Evolutionary conservation across 192 early-diverging fungal genomes (phyloP), one percentile per base, ranked within the genome.

Genomic region (Globomyces pollinis-pini): DNA sequence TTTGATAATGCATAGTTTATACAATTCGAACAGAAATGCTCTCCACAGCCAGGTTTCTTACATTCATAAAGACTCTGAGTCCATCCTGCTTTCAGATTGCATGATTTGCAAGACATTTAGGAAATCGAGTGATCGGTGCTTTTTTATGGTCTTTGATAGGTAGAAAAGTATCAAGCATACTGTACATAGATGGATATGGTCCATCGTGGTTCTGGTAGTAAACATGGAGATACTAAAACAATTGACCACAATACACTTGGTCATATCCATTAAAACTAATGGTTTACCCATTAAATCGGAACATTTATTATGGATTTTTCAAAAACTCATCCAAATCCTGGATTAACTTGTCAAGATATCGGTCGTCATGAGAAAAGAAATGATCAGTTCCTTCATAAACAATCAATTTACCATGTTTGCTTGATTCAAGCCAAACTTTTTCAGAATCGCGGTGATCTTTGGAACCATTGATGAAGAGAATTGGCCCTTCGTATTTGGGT

Each of bases 301-400:
- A n/a, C n/a, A n/a, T n/a, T n/a, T n/a, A n/a, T n/a, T n/a, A n/a
- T 49, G 20, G 8, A 49, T 49, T 49, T 49, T 36, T 36, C 2
- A 57, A 65, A 62, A 65, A 65, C 15, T 21, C 50, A 47, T 15
- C 23, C 4, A 65, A 20, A 13, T 59, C 50, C 18, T 31, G 24
- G 4, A 63, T 20, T 28, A 65, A 65, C 26, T 30, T 29, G n/a
- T 64, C 33, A 39, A 62, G 7, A 43, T 28, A 65, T 34, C 63
- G 38, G 15, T 50, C 20, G 23, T 65, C 63, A 47, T 65, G 63
- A 28, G 35, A 41, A 61, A 65, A 65, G 21, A 60, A 60, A 38
- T 65, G 63, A 52, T 65, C 63, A 13, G 59, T 61, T 18, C 63
- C 63, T 13, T 65, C 59, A 15, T 59, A 57, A 3, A 62, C 58